Conservation (phyloP, 2,329 filamentous ascomycete genomes). For the Diaporthe sp. region DNA sequence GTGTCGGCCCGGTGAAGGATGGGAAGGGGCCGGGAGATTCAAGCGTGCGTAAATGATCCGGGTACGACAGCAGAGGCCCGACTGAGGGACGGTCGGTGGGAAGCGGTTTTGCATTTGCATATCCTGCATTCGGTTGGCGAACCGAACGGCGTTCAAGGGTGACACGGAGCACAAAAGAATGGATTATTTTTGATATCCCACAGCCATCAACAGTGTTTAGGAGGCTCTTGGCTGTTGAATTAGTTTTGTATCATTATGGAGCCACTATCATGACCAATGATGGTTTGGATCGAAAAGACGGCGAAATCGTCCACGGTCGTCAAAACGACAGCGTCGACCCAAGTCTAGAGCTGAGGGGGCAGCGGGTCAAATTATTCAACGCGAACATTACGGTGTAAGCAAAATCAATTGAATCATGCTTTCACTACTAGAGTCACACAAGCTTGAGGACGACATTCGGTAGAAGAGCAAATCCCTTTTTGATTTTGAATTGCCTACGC, state of each 20-base stretch:
- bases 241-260: background rate
- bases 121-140: constrained; percentile 4
- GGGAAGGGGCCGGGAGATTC: background rate
- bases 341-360: no score
- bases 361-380: background rate
- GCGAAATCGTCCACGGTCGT: background rate
- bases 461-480: constrained; percentile 35
- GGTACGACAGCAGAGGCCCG: no score
- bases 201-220: background rate
- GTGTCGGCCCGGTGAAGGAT: background rate
- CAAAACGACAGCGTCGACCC: background rate
- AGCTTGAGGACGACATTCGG: background rate
- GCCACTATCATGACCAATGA: background rate
- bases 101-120: constrained; percentile 19
- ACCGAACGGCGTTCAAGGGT: constrained; percentile 36
- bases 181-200: constrained; percentile 31
- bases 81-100: constrained; percentile 1
- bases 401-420: background rate
- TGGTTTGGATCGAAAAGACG: background rate
- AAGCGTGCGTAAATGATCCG: background rate
- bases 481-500: constrained; percentile 30
- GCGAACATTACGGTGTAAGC: background rate
- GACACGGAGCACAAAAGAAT: constrained; percentile 5
- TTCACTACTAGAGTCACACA: background rate
- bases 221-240: constrained; percentile 11